Evolutionary conservation across 2,329 filamentous ascomycete species (phyloP).

Genomic region (Golovinomyces cichoracearum): DNA sequence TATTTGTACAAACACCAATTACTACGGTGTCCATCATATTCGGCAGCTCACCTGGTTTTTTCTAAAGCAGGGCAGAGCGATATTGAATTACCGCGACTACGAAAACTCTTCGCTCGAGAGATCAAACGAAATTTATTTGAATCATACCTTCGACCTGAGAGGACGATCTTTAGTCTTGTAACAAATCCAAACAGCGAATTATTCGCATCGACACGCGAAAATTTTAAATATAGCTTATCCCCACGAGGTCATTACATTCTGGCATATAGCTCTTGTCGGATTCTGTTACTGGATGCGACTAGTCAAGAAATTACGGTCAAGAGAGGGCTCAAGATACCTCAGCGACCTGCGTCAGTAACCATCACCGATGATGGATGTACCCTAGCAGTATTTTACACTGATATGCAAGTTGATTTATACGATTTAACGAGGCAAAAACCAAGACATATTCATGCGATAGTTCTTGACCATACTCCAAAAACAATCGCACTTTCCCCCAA

Average conservation of each 20-base stretch:
- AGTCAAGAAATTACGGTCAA: constrained; percentile 33
- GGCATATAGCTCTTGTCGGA: constrained; percentile 62
- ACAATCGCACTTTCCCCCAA: constrained; percentile 60
- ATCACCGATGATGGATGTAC: constrained; percentile 53
- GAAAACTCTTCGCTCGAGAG: constrained; percentile 39
- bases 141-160: constrained; percentile 41
- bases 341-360: constrained; percentile 49
- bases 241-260: constrained; percentile 48
- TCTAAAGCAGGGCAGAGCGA: constrained; percentile 15
- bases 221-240: constrained; percentile 62
- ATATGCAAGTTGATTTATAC: constrained; percentile 72
- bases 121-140: constrained; percentile 56
- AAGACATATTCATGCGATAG: constrained; percentile 45
- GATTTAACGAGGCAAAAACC: constrained; percentile 38
- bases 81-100: constrained; percentile 31
- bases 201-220: constrained; percentile 55
- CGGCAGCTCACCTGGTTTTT: constrained; percentile 21
- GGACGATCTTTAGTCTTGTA: constrained; percentile 52
- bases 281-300: constrained; percentile 50
- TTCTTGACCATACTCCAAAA: constrained; percentile 52
- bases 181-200: constrained; percentile 66
- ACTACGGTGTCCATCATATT: constrained; percentile 31
- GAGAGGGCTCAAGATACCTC: constrained; percentile 54
- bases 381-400: constrained; percentile 54
- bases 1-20: constrained; percentile 38